Evolutionary conservation across 768 basidiomycete genomes (phyloP).

Genomic region (Lactarius deliciosus): DNA sequence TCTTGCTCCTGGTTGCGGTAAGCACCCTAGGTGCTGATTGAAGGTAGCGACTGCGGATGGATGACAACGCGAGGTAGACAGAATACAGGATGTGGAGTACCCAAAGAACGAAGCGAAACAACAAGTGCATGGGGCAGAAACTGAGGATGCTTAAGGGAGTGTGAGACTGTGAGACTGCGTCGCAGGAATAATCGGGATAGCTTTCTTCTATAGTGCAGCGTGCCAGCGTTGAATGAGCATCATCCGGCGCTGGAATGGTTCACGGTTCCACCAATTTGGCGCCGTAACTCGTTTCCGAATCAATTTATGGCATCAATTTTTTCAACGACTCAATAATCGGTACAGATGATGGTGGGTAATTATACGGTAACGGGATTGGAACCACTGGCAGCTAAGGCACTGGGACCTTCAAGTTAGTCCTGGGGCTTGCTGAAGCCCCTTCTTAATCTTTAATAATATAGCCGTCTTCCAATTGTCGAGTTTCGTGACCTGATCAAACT

Average conservation of each 20-base stretch:
- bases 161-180: not conserved
- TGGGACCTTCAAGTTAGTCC: conserved; percentile 29
- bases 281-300: conserved; percentile 3
- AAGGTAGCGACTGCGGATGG: conserved; percentile 42
- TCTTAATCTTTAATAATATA: conserved; percentile 89
- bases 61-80: conserved; percentile 42
- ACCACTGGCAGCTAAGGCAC: not conserved
- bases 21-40: conserved; percentile 48
- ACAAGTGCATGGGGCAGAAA: conserved; percentile 40
- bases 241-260: conserved; percentile 9
- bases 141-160: not conserved
- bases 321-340: conserved; percentile 4
- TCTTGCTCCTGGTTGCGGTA: conserved; percentile 50
- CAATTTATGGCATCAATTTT: conserved; percentile 4
- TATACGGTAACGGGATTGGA: conserved; percentile 2
- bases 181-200: not conserved
- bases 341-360: conserved; percentile 3
- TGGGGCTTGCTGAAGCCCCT: conserved; percentile 62
- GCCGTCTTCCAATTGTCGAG: conserved; percentile 96
- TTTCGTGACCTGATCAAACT: conserved; percentile 90
- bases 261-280: conserved; percentile 6
- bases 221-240: conserved; percentile 13
- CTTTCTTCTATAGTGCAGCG: conserved; percentile 1
- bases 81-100: conserved; percentile 60
- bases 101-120: conserved; percentile 49